Conservation (phyloP, 2,329 filamentous ascomycete species). For the Sporothrix curviconia region DNA sequence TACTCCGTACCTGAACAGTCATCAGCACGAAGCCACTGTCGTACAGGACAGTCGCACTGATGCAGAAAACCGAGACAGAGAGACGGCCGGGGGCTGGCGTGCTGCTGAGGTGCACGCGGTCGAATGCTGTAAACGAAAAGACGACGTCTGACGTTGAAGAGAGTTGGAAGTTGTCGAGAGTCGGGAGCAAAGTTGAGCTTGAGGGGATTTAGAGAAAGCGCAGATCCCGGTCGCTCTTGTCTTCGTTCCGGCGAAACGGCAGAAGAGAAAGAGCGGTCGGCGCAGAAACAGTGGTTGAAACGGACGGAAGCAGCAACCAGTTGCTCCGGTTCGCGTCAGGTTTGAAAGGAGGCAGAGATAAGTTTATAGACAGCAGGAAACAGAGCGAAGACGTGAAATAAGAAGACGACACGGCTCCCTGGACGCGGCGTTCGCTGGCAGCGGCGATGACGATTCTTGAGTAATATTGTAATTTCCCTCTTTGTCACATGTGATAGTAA, state of each 20-base stretch:
- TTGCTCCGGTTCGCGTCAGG: not conserved
- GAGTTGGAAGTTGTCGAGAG: too few species aligned
- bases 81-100: too few species aligned
- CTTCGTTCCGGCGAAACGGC: not conserved
- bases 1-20: not conserved
- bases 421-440: too few species aligned
- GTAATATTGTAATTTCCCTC: conserved; percentile 7
- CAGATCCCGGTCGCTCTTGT: not conserved
- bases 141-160: not conserved
- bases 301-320: not conserved
- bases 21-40: conserved; percentile 11
- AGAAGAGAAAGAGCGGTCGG: not conserved
- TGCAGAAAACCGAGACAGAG: not conserved
- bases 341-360: not conserved
- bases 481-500: conserved; percentile 13
- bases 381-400: not conserved
- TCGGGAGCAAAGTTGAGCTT: too few species aligned
- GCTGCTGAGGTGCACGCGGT: not conserved
- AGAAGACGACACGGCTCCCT: too few species aligned
- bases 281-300: not conserved
- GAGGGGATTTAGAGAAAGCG: too few species aligned
- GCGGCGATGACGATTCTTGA: conserved; percentile 11
- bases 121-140: not conserved
- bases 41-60: conserved; percentile 2
- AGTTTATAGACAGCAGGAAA: too few species aligned